Base-by-base conservation (phyloP, 225 moss, liverwort and hornwort genomes). In the Rhytidiadelphus loreus region DNA sequence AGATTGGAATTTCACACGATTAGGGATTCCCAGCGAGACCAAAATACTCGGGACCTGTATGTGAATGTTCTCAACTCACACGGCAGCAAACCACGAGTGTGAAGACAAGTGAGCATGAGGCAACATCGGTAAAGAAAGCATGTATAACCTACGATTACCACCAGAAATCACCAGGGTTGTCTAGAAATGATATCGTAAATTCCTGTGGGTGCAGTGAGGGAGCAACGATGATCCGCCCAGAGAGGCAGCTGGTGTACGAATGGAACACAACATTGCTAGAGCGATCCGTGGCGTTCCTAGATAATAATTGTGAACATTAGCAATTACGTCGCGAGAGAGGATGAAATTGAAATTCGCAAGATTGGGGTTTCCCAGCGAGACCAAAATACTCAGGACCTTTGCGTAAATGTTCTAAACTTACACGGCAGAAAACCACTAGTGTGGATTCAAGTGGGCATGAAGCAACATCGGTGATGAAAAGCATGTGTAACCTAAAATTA, bases 201-300 rank as follows among this genome's bases (percentile, higher is more conserved):
- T 77, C 20, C 39, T 13, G 6, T 39, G 20, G 62, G 80, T 62
- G 85, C 55, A 65, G 84, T 50, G 41, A 83, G 44, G 48, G 41
- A 41, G 58, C 29, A 58, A 44, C 8, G 73, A 77, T 41, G 44
- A 91, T 89, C 72, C 87, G 85, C 7, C 82, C 94, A 12, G 91
- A 94, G 74, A 84, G 94, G 65, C 95, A 95, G 82, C 92, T 96
- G 44, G 87, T 95, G 59, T 91, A 92, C 84, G 95, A 96, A 77
- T 93, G 91, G 92, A 93, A 94, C 90, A 95, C 92, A 35, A 95
- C 95, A 5, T 95, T 89, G 24, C 84, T 95, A 56, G 86, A 81
- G 74, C 91, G 71, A 33, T 39, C 16, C 6, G 88, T 93, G 35
- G 86, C 80, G 55, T 96, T 95, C 41, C 66, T 95, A 44, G 48